A percentile compares a stretch with the other conserved stretches of the same genome.
phyloP scores from a whole-genome alignment of 148 eudicot genomes.

The Diospyros lotus region DNA sequence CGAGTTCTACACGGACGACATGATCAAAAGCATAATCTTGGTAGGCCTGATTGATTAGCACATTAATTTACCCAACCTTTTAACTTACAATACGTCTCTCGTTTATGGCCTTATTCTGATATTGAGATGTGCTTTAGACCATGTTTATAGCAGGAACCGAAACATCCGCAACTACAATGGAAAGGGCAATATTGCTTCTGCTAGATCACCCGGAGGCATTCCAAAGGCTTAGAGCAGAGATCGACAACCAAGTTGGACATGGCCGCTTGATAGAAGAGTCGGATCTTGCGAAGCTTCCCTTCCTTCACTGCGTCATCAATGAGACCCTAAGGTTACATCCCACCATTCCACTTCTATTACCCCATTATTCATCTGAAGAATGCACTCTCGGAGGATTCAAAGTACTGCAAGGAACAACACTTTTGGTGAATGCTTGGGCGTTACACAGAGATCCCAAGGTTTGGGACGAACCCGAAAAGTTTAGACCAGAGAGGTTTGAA shows the following conservation, averaged over 20 bases:
- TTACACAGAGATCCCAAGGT: constrained; percentile 26
- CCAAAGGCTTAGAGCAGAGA: constrained; percentile 14
- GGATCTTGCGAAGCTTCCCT: constrained; percentile 24
- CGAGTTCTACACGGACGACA: constrained; percentile 34
- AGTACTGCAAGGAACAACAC: constrained; percentile 24
- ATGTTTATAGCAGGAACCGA: constrained; percentile 25
- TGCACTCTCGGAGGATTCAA: constrained; percentile 25
- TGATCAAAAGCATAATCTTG: constrained; percentile 33
- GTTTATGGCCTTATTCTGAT: background rate
- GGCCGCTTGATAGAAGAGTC: constrained; percentile 13
- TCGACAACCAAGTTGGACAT: constrained; percentile 15
- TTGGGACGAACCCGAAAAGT: constrained; percentile 33
- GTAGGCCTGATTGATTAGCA: constrained; percentile 16
- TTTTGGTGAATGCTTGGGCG: constrained; percentile 29
- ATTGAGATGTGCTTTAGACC: constrained; percentile 3
- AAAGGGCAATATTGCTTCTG: constrained; percentile 29
- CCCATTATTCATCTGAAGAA: constrained; percentile 28
- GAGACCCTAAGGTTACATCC: constrained; percentile 30
- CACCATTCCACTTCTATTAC: constrained; percentile 23
- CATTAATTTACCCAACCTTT: too few species aligned
- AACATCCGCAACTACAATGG: constrained; percentile 18
- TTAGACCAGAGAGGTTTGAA: constrained; percentile 31
- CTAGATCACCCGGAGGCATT: constrained; percentile 16
- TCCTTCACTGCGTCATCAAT: constrained; percentile 20
- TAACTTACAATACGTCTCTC: too few species aligned